Base-by-base conservation (phyloP, 495 filamentous ascomycete species). In the Hypoxylon trugodes region DNA sequence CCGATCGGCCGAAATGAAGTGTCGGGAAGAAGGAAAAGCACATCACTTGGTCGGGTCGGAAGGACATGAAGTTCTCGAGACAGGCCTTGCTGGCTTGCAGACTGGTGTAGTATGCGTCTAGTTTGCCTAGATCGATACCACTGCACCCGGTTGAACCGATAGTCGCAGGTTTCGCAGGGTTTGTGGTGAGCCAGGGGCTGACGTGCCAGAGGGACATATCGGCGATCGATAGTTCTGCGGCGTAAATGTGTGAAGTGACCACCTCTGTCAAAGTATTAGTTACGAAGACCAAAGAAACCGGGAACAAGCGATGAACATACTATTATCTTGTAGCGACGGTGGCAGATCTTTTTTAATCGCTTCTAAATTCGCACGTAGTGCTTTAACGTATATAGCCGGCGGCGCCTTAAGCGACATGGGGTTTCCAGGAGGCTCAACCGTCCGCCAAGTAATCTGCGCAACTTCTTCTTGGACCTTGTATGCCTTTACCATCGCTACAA, bases 401-500 rank as follows among this genome's bases (percentile, higher is more conserved):
- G 68, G 61, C 9, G 61, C 43, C 36, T 45, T 73, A 1, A 38
- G 16, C 12, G 50, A 21, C 12, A 30, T 45, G 9, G 28, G 21
- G 19, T 59, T 46, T 2, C 13, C 42, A n/a, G 49, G 42, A 15
- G 46, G 38, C 1, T 73, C 67, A 5, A 47, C 18, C 1, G 46
- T 45, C 8, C 51, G 40, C 58, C 61, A 70, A 1, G 60, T 55
- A 25, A 61, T 48, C 9, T 68, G 64, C 8, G 50, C 35, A 9
- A 68, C 32, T 12, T 68, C 62, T 42, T 73, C 70, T 9, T 58
- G 49, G 35, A 80, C 68, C 19, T 66, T 62, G 13, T 73, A 73
- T 16, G 74, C 65, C 43, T 68, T 75, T 24, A 77, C 77, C 57
- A 73, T 71, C 3, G 60, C 33, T 1, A 65, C 60, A 1, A 73